Conservation (phyloP, 2,329 filamentous ascomycete genomes). For the Chaetomium sp. region DNA sequence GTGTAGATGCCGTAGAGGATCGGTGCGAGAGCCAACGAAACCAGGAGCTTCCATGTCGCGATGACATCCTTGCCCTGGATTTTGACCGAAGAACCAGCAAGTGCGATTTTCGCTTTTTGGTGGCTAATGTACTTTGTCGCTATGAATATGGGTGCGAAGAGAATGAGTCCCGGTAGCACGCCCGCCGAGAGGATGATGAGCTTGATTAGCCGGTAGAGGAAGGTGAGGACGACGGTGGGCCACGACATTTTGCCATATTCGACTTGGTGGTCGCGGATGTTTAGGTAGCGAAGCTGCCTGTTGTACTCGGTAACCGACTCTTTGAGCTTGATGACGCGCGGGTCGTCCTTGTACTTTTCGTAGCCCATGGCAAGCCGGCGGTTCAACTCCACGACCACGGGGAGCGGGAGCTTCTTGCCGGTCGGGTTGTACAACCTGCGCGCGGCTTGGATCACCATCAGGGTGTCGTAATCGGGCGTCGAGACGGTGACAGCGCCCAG, state of each 20-base stretch:
- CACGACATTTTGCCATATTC: constrained; percentile 85
- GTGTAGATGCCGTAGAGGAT: constrained; percentile 83
- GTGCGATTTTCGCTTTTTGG: constrained; percentile 78
- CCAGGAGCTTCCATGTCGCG: constrained; percentile 90
- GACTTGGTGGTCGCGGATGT: constrained; percentile 91
- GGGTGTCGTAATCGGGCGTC: constrained; percentile 89
- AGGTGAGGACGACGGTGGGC: constrained; percentile 70
- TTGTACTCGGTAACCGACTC: constrained; percentile 83
- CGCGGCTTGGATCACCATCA: constrained; percentile 96
- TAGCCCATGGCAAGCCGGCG: constrained; percentile 88
- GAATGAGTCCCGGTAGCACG: constrained; percentile 80
- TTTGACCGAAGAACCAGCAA: constrained; percentile 86
- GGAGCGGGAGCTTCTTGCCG: constrained; percentile 88
- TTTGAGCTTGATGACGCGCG: constrained; percentile 74
- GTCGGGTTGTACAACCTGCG: constrained; percentile 91
- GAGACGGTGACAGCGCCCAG: constrained; percentile 89
- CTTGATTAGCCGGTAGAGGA: constrained; percentile 80
- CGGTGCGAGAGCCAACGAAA: constrained; percentile 81
- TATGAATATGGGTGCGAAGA: constrained; percentile 88
- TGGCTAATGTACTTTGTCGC: constrained; percentile 80
- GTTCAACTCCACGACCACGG: constrained; percentile 92
- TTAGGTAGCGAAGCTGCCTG: constrained; percentile 78
- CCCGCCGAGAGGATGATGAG: constrained; percentile 74
- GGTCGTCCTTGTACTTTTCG: constrained; percentile 87
- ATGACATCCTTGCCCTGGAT: constrained; percentile 86